Base-by-base conservation (phyloP, 495 filamentous ascomycete species). In the Aspergillus avenaceus region DNA sequence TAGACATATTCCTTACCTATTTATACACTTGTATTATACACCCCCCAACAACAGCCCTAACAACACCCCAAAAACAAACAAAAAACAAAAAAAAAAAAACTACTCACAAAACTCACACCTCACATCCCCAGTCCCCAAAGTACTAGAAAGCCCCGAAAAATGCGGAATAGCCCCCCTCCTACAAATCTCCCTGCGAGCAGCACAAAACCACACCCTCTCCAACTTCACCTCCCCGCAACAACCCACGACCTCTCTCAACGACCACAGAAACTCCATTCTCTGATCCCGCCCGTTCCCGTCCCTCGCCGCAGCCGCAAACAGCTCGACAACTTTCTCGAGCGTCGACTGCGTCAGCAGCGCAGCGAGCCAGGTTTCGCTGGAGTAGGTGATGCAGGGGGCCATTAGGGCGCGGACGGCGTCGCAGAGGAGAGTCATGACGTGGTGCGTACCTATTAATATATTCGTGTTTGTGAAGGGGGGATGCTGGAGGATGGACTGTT, bases 201-300 rank as follows among this genome's bases (percentile, higher is more conserved):
- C 64, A 22, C 50, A 50, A 25, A 67, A 67, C 64, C 64, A 67
- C 7, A 67, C 44, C 16, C 52, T 43, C 11, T 52, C 50, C 24
- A 67, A 31, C n/a, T 42, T 44, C 5, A 56, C 21, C 44, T 34
- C 29, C 13, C 29, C 28, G 52, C 52, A 16, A 65, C 37, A 25
- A 60, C 52, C n/a, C 61, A 36, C 34, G 63, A 60, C 1, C 47
- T 26, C 3, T n/a, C 62, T 55, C 64, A 67, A 65, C 7, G 40
- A 41, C 60, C 56, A 63, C 47, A 67, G 24, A 24, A 65, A 67
- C 27, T 67, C 58, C 25, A 56, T 60, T n/a, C n/a, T n/a, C n/a
- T n/a, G n/a, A n/a, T n/a, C n/a, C n/a, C n/a, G n/a, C n/a, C n/a
- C 42, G 12, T 24, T 5, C 27, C 31, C 26, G 40, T 50, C 48